Conservation (phyloP, 2,329 filamentous ascomycete genomes). For the Colletotrichum simmondsii region DNA sequence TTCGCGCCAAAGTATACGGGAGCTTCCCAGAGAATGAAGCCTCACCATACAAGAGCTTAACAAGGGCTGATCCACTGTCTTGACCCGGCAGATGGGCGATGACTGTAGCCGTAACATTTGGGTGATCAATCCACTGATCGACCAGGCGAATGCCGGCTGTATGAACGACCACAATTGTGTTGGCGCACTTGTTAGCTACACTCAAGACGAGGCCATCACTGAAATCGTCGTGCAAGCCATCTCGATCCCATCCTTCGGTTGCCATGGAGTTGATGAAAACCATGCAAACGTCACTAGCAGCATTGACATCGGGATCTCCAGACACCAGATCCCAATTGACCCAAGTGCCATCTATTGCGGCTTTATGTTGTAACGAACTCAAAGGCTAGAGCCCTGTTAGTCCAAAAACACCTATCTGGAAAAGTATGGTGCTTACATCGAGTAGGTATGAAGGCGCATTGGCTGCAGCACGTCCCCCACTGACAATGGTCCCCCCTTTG, state of each 20-base stretch:
- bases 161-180: constrained; percentile 73
- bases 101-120: constrained; percentile 73
- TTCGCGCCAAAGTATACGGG: constrained; percentile 69
- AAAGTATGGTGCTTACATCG: constrained; percentile 48
- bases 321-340: constrained; percentile 69
- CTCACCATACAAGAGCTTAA: constrained; percentile 67
- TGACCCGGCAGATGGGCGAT: constrained; percentile 74
- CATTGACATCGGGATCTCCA: constrained; percentile 57
- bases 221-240: constrained; percentile 72
- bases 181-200: constrained; percentile 68
- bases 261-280: constrained; percentile 76
- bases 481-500: constrained; percentile 61
- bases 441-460: constrained; percentile 61
- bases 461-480: constrained; percentile 62
- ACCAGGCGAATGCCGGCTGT: constrained; percentile 69
- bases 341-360: constrained; percentile 63
- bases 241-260: constrained; percentile 76
- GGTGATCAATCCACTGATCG: constrained; percentile 70
- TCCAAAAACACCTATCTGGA: background rate
- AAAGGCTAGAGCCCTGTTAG: constrained; percentile 56
- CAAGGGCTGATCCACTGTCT: constrained; percentile 66
- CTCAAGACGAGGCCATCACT: constrained; percentile 67
- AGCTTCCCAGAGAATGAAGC: constrained; percentile 67
- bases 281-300: constrained; percentile 70
- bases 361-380: constrained; percentile 66